Percentiles rank a stretch among this genome's conserved stretches.
Evolutionary conservation across 2,329 filamentous ascomycete species (phyloP).

Genomic region (Botrytis hyacinthi): DNA sequence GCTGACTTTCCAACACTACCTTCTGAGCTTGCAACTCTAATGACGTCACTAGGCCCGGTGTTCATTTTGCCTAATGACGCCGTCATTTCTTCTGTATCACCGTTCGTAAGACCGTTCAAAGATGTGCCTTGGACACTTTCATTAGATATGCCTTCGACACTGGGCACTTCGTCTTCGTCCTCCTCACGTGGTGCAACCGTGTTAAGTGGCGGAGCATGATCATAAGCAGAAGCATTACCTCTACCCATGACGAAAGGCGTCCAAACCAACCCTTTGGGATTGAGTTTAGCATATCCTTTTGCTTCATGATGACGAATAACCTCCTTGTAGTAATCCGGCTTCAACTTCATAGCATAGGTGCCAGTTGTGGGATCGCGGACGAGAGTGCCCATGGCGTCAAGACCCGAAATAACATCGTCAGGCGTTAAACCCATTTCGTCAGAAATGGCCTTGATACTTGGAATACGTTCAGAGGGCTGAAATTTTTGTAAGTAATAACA

Average conservation of each 20-base stretch:
- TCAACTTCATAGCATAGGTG: conserved; percentile 84
- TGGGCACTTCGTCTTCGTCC: conserved; percentile 45
- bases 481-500: conserved; percentile 77
- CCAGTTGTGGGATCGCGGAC: conserved; percentile 87
- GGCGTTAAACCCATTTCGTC: conserved; percentile 92
- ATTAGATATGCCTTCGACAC: conserved; percentile 25
- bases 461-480: conserved; percentile 49
- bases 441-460: conserved; percentile 69
- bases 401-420: conserved; percentile 90
- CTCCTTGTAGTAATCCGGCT: conserved; percentile 79
- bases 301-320: conserved; percentile 87
- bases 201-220: conserved; percentile 76
- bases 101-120: conserved; percentile 29
- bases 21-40: conserved; percentile 26
- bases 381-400: conserved; percentile 86
- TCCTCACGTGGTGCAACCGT: conserved; percentile 86
- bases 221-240: conserved; percentile 76
- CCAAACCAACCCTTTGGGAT: conserved; percentile 81
- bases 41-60: conserved; percentile 29
- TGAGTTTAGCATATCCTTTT: conserved; percentile 83
- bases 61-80: conserved; percentile 35
- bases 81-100: conserved; percentile 31
- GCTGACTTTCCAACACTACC: conserved; percentile 25
- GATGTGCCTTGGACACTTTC: conserved; percentile 31
- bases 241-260: conserved; percentile 96